Conservation (phyloP, 2,329 filamentous ascomycete genomes). For the Arthroderma sp. region DNA sequence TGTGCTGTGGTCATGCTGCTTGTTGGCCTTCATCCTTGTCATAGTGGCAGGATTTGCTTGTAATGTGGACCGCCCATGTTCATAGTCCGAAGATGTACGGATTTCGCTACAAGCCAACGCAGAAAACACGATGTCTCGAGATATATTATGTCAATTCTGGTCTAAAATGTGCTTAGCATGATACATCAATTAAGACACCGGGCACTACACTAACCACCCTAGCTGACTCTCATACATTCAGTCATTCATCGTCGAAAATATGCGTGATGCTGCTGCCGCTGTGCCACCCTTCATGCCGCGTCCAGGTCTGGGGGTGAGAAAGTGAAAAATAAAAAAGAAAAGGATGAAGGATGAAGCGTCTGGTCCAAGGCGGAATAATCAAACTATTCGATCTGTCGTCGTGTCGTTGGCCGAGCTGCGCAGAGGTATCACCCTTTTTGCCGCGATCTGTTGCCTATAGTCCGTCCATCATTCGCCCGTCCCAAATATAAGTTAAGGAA, state of each 20-base stretch:
- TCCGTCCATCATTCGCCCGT: neutral
- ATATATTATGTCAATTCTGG: neutral
- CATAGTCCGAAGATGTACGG: constrained; percentile 1
- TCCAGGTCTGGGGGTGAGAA: neutral
- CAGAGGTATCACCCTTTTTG: neutral
- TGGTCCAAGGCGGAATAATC: neutral
- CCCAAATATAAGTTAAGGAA: neutral
- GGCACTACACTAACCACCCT: neutral
- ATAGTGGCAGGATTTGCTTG: constrained; percentile 1
- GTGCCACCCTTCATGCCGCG: neutral
- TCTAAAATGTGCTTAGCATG: neutral
- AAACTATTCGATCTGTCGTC: neutral
- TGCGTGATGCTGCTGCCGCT: neutral
- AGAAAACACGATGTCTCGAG: neutral
- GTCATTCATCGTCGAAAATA: constrained; percentile 1
- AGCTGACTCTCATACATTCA: neutral
- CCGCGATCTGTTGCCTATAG: constrained; percentile 1
- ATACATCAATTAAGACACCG: constrained; percentile 2
- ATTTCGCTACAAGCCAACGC: neutral
- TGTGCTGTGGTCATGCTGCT: neutral
- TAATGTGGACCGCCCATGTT: neutral
- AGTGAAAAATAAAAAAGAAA: neutral
- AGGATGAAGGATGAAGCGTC: neutral
- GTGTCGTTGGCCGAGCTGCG: neutral
- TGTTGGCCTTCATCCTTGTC: constrained; percentile 2